Evolutionary conservation across 495 filamentous ascomycete species (phyloP).

Genomic region (Cercophora newfieldiana): DNA sequence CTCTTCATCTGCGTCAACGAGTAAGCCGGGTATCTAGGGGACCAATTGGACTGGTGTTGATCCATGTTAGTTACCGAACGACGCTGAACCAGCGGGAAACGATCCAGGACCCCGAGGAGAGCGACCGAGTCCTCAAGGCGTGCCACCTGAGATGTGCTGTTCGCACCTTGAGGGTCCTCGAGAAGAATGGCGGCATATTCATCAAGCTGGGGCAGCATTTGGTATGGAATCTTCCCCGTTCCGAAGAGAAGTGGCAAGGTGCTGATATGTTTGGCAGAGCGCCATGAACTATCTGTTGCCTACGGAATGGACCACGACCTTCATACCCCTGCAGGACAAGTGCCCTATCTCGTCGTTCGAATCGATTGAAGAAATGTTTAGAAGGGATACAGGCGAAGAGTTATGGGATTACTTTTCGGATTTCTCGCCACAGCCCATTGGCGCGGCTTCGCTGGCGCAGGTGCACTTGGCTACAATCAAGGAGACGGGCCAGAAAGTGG

Average conservation of each 20-base stretch:
- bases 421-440: constrained; percentile 78
- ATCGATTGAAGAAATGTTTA: constrained; percentile 83
- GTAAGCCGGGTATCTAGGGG: constrained; percentile 53
- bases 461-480: constrained; percentile 88
- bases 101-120: constrained; percentile 60
- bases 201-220: constrained; percentile 98
- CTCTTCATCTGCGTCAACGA: constrained; percentile 86
- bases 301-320: constrained; percentile 91
- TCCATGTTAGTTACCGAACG: constrained; percentile 67
- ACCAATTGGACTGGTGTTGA: not conserved
- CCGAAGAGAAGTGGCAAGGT: not conserved
- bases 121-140: constrained; percentile 64
- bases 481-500: constrained; percentile 85
- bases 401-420: constrained; percentile 80
- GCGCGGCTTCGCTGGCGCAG: constrained; percentile 91
- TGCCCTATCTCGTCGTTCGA: constrained; percentile 92
- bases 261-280: constrained; percentile 48
- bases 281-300: constrained; percentile 97
- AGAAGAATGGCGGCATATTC: constrained; percentile 96
- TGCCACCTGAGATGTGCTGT: constrained; percentile 91
- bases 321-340: constrained; percentile 93
- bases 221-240: constrained; percentile 35
- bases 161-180: constrained; percentile 79
- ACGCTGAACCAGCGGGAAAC: constrained; percentile 69
- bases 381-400: constrained; percentile 75